Base-by-base conservation (phyloP, 768 basidiomycete species). In the Chlorophyllum brunneum region DNA sequence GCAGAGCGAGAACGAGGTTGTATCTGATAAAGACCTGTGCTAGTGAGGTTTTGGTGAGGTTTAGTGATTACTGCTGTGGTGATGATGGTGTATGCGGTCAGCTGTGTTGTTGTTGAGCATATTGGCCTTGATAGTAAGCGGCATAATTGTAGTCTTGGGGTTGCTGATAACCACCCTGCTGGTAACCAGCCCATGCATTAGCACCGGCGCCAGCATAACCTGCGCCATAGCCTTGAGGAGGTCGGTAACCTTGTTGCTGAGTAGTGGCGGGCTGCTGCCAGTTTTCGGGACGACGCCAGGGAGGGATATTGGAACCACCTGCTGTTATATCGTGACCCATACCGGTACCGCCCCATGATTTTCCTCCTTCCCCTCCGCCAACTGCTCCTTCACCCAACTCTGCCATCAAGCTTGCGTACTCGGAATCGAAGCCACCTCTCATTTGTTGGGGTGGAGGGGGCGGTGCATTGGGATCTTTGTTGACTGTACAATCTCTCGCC, bases 331-430 rank as follows among this genome's bases (percentile, higher is more conserved):
- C 80, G 70, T 86, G 86, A 26, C 78, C 75, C 61, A 70, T 70
- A 57, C 64, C 68, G 5, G 76, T 74, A 48, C 70, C 74, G 43
- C 76, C 73, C 81, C 79, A 82, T 13, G 76, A 73, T 61, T 78
- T 81, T 55, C 69, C 70, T 37, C 73, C 67, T 63, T 85, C 87
- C 47, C 73, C 76, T 31, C 74, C 72, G 45, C 76, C 67, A 26
- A 73, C 71, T 42, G 82, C 80, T 29, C 80, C 80, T 72, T 99
- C 97, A 48, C 97, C 97, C 31, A 99, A 81, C 74, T 99, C 97
- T 44, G 92, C 94, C 95, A 99, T 95, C 58, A 99, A 73, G 61
- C 82, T 93, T 34, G 93, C 93, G 62, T 98, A 98, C 73, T 99
- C 97, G 10, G 94, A 95, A 68, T 99, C 97, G 71, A 98, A 98